Conservation (phyloP, 768 basidiomycete genomes). For the Rhizopogon salebrosus region DNA sequence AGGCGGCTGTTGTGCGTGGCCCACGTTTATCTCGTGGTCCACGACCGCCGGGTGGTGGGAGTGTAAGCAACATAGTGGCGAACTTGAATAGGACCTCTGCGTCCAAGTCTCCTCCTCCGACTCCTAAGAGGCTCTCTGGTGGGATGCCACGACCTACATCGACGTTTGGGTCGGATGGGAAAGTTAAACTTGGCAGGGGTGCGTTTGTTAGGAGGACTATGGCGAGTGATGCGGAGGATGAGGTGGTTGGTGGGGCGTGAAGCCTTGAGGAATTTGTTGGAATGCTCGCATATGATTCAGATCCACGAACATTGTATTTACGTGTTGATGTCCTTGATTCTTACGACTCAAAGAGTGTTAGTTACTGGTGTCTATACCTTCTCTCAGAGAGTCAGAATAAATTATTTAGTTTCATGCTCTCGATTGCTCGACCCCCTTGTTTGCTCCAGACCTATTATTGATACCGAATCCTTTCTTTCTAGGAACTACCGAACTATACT, state of each 20-base stretch:
- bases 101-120: conserved; percentile 34
- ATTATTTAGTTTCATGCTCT: too few species aligned
- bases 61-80: conserved; percentile 51
- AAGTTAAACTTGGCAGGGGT: conserved; percentile 28
- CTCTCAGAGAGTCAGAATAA: too few species aligned
- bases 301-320: neutral
- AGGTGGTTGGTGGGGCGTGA: conserved; percentile 40
- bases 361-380: too few species aligned
- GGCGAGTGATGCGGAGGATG: conserved; percentile 82
- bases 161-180: conserved; percentile 8
- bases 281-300: neutral
- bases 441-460: too few species aligned
- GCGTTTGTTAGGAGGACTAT: conserved; percentile 69
- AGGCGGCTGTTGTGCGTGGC: conserved; percentile 35
- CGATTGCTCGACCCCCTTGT: too few species aligned
- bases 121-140: conserved; percentile 45
- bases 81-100: conserved; percentile 47
- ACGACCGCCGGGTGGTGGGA: conserved; percentile 35
- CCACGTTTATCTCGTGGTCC: conserved; percentile 47
- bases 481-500: too few species aligned
- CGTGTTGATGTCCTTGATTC: neutral
- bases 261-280: neutral
- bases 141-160: conserved; percentile 11
- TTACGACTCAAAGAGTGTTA: too few species aligned
- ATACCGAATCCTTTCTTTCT: too few species aligned